These are phyloP conservation scores for Scedosporium boydii DNA, from an alignment of 2,329 filamentous ascomycete species.

Conservation along the genomic window DNA sequence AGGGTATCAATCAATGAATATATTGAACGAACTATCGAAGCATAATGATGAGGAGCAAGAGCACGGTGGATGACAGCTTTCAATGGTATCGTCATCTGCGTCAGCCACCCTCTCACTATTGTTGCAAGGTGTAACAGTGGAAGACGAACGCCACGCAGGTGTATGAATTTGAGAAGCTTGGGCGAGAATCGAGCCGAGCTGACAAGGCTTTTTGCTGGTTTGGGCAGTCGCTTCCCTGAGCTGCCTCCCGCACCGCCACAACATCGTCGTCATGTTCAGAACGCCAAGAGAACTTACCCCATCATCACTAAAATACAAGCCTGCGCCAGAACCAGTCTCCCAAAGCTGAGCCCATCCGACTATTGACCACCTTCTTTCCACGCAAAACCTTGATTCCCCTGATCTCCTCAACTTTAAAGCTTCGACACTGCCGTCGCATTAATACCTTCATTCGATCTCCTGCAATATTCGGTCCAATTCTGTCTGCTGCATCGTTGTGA, in stretches of 20 bases:
- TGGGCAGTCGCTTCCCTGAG: no score
- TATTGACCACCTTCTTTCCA: background rate
- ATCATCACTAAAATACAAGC: constrained; percentile 4
- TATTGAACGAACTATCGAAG: no score
- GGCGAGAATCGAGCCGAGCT: background rate
- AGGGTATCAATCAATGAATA: no score
- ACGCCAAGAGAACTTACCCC: constrained; percentile 5
- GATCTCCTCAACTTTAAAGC: background rate
- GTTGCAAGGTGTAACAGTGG: background rate
- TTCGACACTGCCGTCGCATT: background rate
- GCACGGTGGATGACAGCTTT: no score
- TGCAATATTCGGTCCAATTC: background rate
- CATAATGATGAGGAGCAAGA: no score
- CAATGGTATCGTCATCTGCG: background rate
- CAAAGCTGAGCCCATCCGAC: background rate
- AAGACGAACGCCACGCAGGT: background rate
- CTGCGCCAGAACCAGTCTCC: background rate
- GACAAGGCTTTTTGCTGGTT: no score
- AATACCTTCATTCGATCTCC: background rate
- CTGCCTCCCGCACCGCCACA: constrained; percentile 3
- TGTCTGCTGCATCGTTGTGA: background rate
- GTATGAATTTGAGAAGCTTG: background rate
- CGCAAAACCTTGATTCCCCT: background rate
- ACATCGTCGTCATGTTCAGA: constrained; percentile 3
- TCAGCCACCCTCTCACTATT: background rate